Evolutionary conservation across 192 early-diverging fungal genomes (phyloP).

Genomic region (Entophlyctis helioformis): DNA sequence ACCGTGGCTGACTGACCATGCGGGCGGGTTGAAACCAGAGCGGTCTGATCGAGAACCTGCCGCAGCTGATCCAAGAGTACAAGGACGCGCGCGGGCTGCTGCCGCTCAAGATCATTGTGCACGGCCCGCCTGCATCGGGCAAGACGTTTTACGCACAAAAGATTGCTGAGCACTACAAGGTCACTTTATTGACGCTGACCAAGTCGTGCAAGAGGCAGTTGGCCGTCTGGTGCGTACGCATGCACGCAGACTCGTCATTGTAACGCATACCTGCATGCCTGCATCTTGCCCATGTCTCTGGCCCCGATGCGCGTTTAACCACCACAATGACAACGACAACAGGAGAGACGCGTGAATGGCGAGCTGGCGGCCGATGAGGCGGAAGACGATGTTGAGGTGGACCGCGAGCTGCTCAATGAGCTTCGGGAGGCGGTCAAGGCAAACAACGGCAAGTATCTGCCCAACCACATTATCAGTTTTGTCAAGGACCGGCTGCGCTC

Average conservation of each 20-base stretch:
- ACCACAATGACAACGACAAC: no score
- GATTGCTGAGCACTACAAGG: conserved; percentile 37
- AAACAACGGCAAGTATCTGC: conserved; percentile 34
- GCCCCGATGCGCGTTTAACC: no score
- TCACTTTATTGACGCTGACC: conserved; percentile 37
- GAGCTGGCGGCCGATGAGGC: conserved; percentile 14
- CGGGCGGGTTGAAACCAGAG: no score
- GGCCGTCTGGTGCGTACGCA: conserved; percentile 20
- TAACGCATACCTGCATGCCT: no score
- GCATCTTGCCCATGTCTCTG: no score
- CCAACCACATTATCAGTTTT: conserved; percentile 32
- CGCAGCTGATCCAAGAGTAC: conserved; percentile 39
- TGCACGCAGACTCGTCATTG: no score
- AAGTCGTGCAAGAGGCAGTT: conserved; percentile 34
- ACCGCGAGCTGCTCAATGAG: conserved; percentile 40
- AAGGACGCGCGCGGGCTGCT: conserved; percentile 44
- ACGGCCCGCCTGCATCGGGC: conserved; percentile 46
- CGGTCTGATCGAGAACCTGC: conserved; percentile 43
- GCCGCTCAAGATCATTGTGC: conserved; percentile 37
- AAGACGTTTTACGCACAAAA: conserved; percentile 34
- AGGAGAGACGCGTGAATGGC: conserved; percentile 23
- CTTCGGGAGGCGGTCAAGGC: conserved; percentile 27
- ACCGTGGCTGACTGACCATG: no score
- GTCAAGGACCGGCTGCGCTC: conserved; percentile 38
- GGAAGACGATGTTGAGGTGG: conserved; percentile 40